A percentile compares a stretch with the other conserved stretches of the same genome.
Conservation (phyloP, 768 basidiomycete genomes). For the Agaricus sinodeliciosus region DNA sequence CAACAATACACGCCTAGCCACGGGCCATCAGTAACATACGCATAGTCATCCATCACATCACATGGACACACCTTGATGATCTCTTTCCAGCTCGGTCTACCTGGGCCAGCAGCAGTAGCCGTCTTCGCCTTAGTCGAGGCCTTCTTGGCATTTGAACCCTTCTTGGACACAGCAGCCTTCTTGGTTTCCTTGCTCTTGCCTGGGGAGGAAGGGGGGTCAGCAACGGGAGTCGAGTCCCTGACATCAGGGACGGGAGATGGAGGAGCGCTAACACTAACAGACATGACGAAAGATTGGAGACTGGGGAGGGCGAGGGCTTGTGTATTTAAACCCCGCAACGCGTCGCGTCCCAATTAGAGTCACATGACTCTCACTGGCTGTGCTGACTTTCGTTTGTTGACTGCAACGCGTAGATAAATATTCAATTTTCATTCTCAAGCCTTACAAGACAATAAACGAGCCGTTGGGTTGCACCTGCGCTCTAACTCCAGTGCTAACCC, state of each 20-base stretch:
- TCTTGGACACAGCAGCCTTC: slow-evolving; percentile 16
- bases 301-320: slow-evolving; percentile 1
- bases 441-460: slow-evolving; percentile 40
- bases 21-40: background rate
- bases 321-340: slow-evolving; percentile 26
- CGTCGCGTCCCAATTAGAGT: slow-evolving; percentile 14
- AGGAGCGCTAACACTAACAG: slow-evolving; percentile 6
- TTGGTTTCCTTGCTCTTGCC: slow-evolving; percentile 11
- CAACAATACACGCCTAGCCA: slow-evolving; percentile 64
- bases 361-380: slow-evolving; percentile 24
- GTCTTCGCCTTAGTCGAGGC: slow-evolving; percentile 27
- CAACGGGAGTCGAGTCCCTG: slow-evolving; percentile 17
- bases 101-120: slow-evolving; percentile 16
- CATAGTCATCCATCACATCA: background rate
- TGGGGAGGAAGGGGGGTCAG: slow-evolving; percentile 16
- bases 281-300: slow-evolving; percentile 2
- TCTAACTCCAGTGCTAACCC: slow-evolving; percentile 19
- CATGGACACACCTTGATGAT: slow-evolving; percentile 38
- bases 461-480: slow-evolving; percentile 57
- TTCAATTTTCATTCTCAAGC: background rate
- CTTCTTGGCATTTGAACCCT: slow-evolving; percentile 19
- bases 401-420: slow-evolving; percentile 13
- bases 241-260: slow-evolving; percentile 8
- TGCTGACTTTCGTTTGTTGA: slow-evolving; percentile 37
- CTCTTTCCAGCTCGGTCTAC: slow-evolving; percentile 49